A percentile compares a stretch with the other conserved stretches of the same genome.
These are phyloP conservation scores for Rhizopogon vulgaris DNA, from an alignment of 768 basidiomycete genomes.

Conservation along the genomic window DNA sequence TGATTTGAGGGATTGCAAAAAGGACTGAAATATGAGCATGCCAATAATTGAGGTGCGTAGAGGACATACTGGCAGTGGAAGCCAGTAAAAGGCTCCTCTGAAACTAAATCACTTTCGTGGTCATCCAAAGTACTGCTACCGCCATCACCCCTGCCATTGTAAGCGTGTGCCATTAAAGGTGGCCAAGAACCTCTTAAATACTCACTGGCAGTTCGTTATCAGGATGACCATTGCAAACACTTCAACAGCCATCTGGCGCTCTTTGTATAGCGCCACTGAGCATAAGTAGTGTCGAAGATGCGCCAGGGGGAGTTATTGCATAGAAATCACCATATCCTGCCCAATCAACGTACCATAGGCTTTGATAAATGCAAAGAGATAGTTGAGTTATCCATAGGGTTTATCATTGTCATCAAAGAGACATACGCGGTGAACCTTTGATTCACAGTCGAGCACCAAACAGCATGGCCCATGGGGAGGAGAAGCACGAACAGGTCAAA, in stretches of 20 bases:
- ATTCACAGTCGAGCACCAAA: not conserved
- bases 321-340: not conserved
- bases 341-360: conserved; percentile 5
- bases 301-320: not conserved
- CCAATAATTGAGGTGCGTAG: not conserved
- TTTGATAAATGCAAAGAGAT: not conserved
- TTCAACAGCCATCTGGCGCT: conserved; percentile 1
- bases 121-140: conserved; percentile 3
- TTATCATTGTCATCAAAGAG: conserved; percentile 2
- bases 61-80: conserved; percentile 3
- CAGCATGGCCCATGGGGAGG: not conserved
- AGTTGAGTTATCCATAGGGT: conserved; percentile 2
- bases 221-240: conserved; percentile 1
- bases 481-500: conserved; percentile 2
- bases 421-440: not conserved
- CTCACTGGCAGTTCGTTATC: conserved; percentile 4
- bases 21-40: not conserved
- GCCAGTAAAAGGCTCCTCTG: not conserved
- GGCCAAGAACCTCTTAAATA: not conserved
- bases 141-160: not conserved
- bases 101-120: not conserved
- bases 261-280: not conserved
- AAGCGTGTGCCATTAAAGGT: not conserved
- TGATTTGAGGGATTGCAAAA: conserved; percentile 3
- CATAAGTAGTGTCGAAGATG: not conserved